Evolutionary conservation across 1,284 basidiomycete species (phyloP), one percentile per base, ranked within the genome.

Genomic region (Salmacisia buchloeana): DNA sequence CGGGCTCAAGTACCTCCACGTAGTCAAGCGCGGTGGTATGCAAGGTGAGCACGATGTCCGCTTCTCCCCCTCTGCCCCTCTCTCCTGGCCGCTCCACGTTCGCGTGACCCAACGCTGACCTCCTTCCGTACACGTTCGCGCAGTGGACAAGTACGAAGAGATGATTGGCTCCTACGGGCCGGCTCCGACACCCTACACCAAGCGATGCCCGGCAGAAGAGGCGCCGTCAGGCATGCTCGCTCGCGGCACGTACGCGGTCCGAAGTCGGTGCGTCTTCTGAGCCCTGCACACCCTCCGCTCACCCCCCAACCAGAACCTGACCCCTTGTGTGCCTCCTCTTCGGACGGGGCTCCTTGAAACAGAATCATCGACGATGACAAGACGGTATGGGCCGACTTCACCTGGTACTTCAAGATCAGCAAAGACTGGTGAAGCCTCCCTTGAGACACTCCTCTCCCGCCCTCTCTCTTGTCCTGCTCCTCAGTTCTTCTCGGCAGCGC

Each of bases 161-260:
- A 94, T 94, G 92, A 85, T 93, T 36, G 92, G 91, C 31, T 92
- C 90, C 2, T 94, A 90, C 79, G 88, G 89, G 5, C 75, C 80
- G 1, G 70, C 73, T 34, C 58, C 62, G 27, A 74, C 78, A 65
- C 72, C 78, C 3, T 79, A 80, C 65, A 70, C 72, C 59, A 84
- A 84, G 72, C 69, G 72, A 9, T 81, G 82, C 66, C 79, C 76
- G 4, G 72, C 78, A 1, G 80, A 78, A 45, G 79, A 81, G 45
- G 80, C 80, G 39, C 80, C 80, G 15, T 77, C 74, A 58, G 91
- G 91, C n/a, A 82, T 89, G 82, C 63, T 93, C 38, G 91, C 90
- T 54, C 89, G 92, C 43, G 90, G 90, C 61, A 83, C 85, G 1
- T 93, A 91, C 83, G 81, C 78, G 59, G 92, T 92, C 52, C 85